Conservation (phyloP, 2,329 filamentous ascomycete species). For the Ceratocystis harringtonii region DNA sequence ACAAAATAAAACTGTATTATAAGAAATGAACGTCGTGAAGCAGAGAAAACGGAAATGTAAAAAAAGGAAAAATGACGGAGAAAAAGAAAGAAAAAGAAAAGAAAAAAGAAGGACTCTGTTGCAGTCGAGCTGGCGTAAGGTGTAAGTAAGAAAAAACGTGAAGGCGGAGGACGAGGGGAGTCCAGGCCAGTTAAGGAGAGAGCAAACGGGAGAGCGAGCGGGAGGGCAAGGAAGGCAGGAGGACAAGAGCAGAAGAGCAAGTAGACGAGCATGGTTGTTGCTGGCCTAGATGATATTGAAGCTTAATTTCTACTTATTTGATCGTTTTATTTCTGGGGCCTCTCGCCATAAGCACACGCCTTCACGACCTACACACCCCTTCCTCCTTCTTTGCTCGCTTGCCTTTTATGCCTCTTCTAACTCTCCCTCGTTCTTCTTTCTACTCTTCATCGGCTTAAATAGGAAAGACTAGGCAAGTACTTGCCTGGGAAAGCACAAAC, state of each 20-base stretch:
- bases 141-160: neutral
- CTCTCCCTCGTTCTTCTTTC: neutral
- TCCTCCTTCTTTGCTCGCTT: neutral
- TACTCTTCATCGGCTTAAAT: neutral
- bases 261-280: neutral
- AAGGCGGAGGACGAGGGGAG: conserved; percentile 5
- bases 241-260: neutral
- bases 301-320: neutral
- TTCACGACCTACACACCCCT: neutral
- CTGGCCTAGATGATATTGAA: neutral
- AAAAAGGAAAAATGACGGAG: neutral
- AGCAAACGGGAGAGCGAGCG: neutral
- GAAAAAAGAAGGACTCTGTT: neutral
- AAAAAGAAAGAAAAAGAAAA: conserved; percentile 3
- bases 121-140: conserved; percentile 9
- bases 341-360: no score
- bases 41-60: neutral
- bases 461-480: neutral
- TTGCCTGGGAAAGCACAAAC: neutral
- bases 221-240: neutral
- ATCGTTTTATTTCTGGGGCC: neutral
- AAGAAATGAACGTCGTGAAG: conserved; percentile 4
- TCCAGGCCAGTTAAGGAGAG: conserved; percentile 12
- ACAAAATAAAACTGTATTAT: conserved; percentile 2
- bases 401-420: neutral